Percentiles rank a stretch among this genome's conserved stretches.
phyloP scores from a whole-genome alignment of 345 rosid species.

The Citrus reticulata region DNA sequence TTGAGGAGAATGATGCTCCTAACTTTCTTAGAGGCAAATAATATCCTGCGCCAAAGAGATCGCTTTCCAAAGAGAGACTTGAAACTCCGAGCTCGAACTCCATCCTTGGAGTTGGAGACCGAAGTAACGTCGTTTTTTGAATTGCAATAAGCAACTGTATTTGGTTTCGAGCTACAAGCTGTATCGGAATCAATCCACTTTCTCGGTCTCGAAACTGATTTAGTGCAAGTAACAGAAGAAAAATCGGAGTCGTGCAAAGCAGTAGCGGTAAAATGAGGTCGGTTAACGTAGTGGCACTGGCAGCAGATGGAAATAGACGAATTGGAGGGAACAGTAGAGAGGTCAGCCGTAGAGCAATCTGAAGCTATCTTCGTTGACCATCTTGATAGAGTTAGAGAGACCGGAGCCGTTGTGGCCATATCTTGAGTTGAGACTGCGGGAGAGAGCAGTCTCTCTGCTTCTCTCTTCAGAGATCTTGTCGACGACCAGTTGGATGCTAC shows the following conservation, averaged over 20 bases:
- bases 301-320: background rate
- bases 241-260: background rate
- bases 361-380: conserved; percentile 5
- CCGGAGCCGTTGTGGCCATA: conserved; percentile 7
- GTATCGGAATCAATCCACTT: background rate
- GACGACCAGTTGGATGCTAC: background rate
- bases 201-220: background rate
- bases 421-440: background rate
- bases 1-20: conserved; percentile 56
- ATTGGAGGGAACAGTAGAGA: background rate
- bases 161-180: background rate
- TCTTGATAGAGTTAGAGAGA: conserved; percentile 10
- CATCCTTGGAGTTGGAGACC: conserved; percentile 5
- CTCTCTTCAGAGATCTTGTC: background rate
- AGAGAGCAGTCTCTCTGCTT: no score
- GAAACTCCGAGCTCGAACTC: background rate
- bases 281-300: background rate
- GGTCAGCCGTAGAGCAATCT: conserved; percentile 1
- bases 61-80: conserved; percentile 34
- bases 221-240: background rate
- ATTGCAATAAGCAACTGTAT: background rate
- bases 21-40: conserved; percentile 40
- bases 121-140: conserved; percentile 1
- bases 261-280: conserved; percentile 5
- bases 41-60: conserved; percentile 33